Conservation (phyloP, 2,329 filamentous ascomycete species). For the Monosporascus sp. region DNA sequence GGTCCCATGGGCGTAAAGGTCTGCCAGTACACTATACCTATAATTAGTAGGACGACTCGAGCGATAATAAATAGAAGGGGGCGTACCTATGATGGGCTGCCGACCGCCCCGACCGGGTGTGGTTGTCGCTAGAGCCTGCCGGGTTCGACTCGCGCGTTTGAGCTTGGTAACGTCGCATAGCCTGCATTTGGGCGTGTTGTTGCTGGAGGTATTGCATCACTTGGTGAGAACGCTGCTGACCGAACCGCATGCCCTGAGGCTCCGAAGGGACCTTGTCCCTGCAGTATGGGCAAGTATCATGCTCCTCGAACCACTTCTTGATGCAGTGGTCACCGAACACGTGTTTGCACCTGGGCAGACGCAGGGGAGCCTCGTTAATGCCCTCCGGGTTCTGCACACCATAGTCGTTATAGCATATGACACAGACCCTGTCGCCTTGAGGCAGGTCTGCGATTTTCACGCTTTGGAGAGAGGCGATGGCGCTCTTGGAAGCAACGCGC, state of each 20-base stretch:
- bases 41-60: not conserved
- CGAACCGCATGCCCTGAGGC: conserved; percentile 7
- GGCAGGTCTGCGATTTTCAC: conserved; percentile 40
- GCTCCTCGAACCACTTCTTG: conserved; percentile 60
- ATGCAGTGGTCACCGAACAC: conserved; percentile 61
- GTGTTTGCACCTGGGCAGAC: conserved; percentile 58
- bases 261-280: conserved; percentile 55
- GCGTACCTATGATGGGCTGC: not conserved
- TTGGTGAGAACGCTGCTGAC: conserved; percentile 12
- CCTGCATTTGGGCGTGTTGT: conserved; percentile 13
- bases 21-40: not conserved
- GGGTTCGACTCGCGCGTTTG: not conserved
- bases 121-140: not conserved
- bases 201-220: conserved; percentile 22
- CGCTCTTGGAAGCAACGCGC: conserved; percentile 42
- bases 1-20: not conserved
- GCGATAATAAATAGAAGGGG: not conserved
- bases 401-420: conserved; percentile 62
- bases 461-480: conserved; percentile 41
- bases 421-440: conserved; percentile 46
- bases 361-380: conserved; percentile 49
- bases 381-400: conserved; percentile 53
- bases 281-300: conserved; percentile 60
- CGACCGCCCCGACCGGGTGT: not conserved
- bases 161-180: not conserved